Evolutionary conservation across 1,284 basidiomycete genomes (phyloP).

Genomic region (Phylloporus sp.): DNA sequence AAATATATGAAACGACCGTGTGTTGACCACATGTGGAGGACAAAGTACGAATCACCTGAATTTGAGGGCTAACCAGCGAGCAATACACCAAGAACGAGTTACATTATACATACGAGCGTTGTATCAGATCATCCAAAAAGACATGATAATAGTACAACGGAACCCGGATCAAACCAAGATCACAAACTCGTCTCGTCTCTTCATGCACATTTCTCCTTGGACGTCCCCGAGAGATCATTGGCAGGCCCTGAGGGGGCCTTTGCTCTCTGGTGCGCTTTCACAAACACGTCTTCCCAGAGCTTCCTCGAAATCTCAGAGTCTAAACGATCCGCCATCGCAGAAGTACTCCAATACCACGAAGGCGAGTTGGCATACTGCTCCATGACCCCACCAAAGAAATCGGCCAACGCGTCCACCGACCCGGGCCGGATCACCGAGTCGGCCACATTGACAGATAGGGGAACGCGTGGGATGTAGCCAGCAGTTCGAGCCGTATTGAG

Average conservation of each 20-base stretch:
- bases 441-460: slow-evolving; percentile 7
- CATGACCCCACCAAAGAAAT: slow-evolving; percentile 7
- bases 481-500: not conserved
- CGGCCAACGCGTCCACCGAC: slow-evolving; percentile 4
- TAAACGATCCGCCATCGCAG: slow-evolving; percentile 2
- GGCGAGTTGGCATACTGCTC: not conserved
- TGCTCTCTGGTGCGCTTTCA: not conserved
- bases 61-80: too few species aligned
- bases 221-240: not conserved
- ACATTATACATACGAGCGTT: too few species aligned
- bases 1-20: too few species aligned
- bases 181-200: not conserved
- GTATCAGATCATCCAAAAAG: too few species aligned
- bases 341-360: slow-evolving; percentile 6
- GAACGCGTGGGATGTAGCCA: not conserved
- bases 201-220: not conserved
- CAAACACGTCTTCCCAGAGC: slow-evolving; percentile 10
- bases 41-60: too few species aligned
- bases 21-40: too few species aligned
- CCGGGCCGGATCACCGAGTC: slow-evolving; percentile 3
- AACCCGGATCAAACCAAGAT: not conserved
- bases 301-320: slow-evolving; percentile 8
- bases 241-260: not conserved
- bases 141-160: not conserved
- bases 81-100: too few species aligned